These are phyloP conservation scores for Botryosphaeria dothidea DNA, from an alignment of 2,329 filamentous ascomycete genomes.

Conservation along the genomic window DNA sequence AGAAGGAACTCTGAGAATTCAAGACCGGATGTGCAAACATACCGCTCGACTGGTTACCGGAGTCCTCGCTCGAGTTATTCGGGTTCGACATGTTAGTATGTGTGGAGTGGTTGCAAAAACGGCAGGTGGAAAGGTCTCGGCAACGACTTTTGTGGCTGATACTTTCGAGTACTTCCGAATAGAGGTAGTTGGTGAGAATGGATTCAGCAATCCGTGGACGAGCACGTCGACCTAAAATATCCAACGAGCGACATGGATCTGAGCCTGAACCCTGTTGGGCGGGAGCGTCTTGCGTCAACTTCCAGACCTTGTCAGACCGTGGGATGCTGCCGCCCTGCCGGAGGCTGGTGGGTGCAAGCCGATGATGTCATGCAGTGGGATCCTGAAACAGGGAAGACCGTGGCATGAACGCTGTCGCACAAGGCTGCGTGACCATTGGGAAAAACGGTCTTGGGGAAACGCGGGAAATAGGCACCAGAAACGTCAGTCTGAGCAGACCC, in stretches of 20 bases:
- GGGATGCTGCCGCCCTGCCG: background rate
- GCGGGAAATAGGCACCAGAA: background rate
- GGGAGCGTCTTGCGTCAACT: background rate
- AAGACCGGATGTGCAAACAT: background rate
- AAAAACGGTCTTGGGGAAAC: background rate
- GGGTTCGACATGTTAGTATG: background rate
- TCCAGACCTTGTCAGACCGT: background rate
- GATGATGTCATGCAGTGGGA: conserved; percentile 17
- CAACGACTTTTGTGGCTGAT: background rate
- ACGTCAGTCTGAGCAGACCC: background rate
- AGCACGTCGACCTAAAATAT: background rate
- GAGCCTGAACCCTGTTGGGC: background rate
- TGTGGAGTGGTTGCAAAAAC: too few relatives aligned
- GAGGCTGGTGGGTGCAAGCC: background rate
- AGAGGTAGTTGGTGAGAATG: background rate
- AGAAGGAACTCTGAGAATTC: background rate
- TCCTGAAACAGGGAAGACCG: conserved; percentile 7
- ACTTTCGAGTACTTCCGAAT: too few relatives aligned
- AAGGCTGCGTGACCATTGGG: background rate
- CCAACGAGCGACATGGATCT: background rate
- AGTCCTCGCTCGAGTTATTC: conserved; percentile 14
- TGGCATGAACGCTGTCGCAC: background rate
- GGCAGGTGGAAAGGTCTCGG: too few relatives aligned
- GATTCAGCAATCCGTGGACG: background rate
- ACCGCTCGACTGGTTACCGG: conserved; percentile 16